A percentile compares a stretch with the other conserved stretches of the same genome.
These are phyloP conservation scores for Talaromyces stipitatus DNA, from an alignment of 495 filamentous ascomycete species.

Conservation along the genomic window DNA sequence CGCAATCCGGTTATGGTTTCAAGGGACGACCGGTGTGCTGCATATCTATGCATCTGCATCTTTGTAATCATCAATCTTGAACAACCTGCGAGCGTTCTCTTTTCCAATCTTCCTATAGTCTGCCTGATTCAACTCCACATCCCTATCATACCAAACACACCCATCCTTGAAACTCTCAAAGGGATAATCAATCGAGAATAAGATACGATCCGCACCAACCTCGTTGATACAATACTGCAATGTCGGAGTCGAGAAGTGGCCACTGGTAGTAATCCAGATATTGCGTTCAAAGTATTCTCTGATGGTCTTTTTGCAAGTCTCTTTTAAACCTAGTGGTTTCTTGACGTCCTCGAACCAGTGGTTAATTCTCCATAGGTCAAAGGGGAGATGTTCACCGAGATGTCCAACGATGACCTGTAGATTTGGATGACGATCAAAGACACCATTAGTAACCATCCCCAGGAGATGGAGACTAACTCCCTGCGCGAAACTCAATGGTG, in stretches of 20 bases:
- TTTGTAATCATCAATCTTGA: slow-evolving; percentile 37
- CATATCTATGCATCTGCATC: slow-evolving; percentile 15
- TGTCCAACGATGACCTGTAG: slow-evolving; percentile 61
- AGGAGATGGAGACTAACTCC: slow-evolving; percentile 42
- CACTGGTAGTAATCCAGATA: slow-evolving; percentile 58
- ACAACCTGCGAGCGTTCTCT: slow-evolving; percentile 48
- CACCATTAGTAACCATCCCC: slow-evolving; percentile 46
- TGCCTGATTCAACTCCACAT: slow-evolving; percentile 30
- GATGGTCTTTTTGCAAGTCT: slow-evolving; percentile 45
- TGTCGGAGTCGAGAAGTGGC: slow-evolving; percentile 50
- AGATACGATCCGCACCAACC: slow-evolving; percentile 34
- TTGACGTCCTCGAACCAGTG: slow-evolving; percentile 50
- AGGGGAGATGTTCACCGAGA: slow-evolving; percentile 57
- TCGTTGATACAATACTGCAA: slow-evolving; percentile 42
- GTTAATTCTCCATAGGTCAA: slow-evolving; percentile 53
- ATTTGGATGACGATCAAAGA: slow-evolving; percentile 41
- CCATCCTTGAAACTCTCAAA: slow-evolving; percentile 47
- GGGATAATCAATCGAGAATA: slow-evolving; percentile 46
- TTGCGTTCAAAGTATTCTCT: slow-evolving; percentile 52
- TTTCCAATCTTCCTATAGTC: slow-evolving; percentile 44
- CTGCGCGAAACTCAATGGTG: slow-evolving; percentile 40
- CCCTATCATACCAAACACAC: slow-evolving; percentile 46
- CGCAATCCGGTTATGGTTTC: no score
- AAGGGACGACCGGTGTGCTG: no score
- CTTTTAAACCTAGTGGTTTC: slow-evolving; percentile 31